Conservation (phyloP, 2,329 filamentous ascomycete genomes). For the Ophiobolus disseminans region DNA sequence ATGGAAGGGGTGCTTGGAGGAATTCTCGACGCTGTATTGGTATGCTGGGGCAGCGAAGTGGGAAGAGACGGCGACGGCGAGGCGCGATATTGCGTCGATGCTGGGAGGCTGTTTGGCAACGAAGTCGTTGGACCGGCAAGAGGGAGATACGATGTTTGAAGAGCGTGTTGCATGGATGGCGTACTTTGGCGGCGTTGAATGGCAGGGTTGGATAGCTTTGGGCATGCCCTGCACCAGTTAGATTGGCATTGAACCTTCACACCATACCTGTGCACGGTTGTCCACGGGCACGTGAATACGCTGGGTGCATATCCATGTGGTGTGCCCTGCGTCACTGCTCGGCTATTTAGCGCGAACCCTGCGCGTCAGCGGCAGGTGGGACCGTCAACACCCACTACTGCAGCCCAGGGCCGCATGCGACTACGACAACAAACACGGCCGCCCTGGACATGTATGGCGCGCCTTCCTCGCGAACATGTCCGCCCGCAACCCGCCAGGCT, state of each 20-base stretch:
- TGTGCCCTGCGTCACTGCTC: slow-evolving; percentile 22
- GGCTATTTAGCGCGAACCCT: slow-evolving; percentile 22
- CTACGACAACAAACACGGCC: slow-evolving; percentile 27
- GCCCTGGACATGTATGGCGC: slow-evolving; percentile 34
- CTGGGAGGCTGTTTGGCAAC: slow-evolving; percentile 82
- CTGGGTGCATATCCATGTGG: no score
- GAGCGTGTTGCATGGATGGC: slow-evolving; percentile 9
- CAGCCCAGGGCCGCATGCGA: slow-evolving; percentile 25
- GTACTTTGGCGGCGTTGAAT: slow-evolving; percentile 1
- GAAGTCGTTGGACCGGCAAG: slow-evolving; percentile 33
- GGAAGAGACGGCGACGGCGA: slow-evolving; percentile 64
- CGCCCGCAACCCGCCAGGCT: slow-evolving; percentile 38
- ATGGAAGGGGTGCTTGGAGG: slow-evolving; percentile 89
- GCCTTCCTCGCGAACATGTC: slow-evolving; percentile 37
- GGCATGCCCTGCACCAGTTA: slow-evolving; percentile 5
- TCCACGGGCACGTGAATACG: no score
- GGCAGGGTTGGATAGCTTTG: not conserved
- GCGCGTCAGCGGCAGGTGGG: slow-evolving; percentile 20
- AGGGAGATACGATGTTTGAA: slow-evolving; percentile 37
- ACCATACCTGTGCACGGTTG: no score
- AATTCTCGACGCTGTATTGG: slow-evolving; percentile 84
- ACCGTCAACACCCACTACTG: slow-evolving; percentile 23
- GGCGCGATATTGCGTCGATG: slow-evolving; percentile 86
- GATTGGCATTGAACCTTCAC: slow-evolving; percentile 1
- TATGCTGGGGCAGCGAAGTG: slow-evolving; percentile 91